Conservation (phyloP, 1,284 basidiomycete genomes). For the Exobasidium rhododendri region DNA sequence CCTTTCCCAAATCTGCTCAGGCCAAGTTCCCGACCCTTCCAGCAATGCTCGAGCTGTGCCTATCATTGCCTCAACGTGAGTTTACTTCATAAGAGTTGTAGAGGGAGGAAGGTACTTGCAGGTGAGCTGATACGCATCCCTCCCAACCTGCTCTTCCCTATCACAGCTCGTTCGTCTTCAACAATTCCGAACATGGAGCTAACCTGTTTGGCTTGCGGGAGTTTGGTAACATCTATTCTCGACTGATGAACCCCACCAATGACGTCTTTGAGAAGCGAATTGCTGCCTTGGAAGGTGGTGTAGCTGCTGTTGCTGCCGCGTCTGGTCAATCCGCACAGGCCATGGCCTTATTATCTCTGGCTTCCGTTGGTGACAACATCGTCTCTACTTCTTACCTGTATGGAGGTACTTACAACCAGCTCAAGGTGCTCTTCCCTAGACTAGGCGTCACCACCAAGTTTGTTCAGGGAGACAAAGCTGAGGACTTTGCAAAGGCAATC, state of each 20-base stretch:
- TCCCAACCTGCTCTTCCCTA: slow-evolving; percentile 12
- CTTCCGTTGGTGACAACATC: slow-evolving; percentile 74
- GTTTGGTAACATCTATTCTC: slow-evolving; percentile 64
- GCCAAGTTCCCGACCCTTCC: slow-evolving; percentile 68
- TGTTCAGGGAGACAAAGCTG: slow-evolving; percentile 65
- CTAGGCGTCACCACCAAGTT: slow-evolving; percentile 76
- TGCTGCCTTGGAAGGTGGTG: slow-evolving; percentile 76
- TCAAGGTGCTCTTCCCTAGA: slow-evolving; percentile 73
- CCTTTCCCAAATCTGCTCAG: too few relatives aligned
- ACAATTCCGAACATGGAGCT: slow-evolving; percentile 65
- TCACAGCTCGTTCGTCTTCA: slow-evolving; percentile 46
- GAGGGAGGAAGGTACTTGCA: neutral
- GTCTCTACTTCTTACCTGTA: slow-evolving; percentile 61
- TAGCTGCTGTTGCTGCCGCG: slow-evolving; percentile 72
- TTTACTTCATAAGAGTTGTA: slow-evolving; percentile 12
- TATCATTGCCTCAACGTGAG: slow-evolving; percentile 62
- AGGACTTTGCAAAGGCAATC: slow-evolving; percentile 65
- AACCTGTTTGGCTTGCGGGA: slow-evolving; percentile 69
- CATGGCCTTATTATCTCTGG: slow-evolving; percentile 65
- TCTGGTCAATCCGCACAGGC: slow-evolving; percentile 81
- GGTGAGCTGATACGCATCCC: slow-evolving; percentile 60
- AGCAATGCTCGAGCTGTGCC: slow-evolving; percentile 76
- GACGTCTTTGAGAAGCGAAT: slow-evolving; percentile 82
- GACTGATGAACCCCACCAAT: slow-evolving; percentile 75
- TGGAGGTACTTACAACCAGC: slow-evolving; percentile 75